These are phyloP conservation scores for Bacidia rubella DNA, from an alignment of 495 filamentous ascomycete genomes.

Conservation along the genomic window DNA sequence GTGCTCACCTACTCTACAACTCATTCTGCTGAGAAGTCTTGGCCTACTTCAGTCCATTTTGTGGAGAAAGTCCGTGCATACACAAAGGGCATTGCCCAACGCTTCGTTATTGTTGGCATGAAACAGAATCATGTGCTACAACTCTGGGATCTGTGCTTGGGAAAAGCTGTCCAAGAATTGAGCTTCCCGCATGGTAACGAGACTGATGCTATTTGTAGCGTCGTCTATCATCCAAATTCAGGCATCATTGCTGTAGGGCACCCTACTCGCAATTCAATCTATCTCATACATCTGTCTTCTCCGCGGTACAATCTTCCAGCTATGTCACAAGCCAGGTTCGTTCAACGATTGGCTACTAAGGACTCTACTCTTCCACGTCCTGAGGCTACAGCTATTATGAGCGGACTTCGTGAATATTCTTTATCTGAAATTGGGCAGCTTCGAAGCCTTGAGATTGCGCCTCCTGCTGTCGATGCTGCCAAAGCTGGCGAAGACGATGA, in stretches of 20 bases:
- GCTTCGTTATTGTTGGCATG: slow-evolving; percentile 93
- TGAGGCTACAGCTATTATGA: slow-evolving; percentile 91
- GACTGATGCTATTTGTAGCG: slow-evolving; percentile 90
- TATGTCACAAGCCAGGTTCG: slow-evolving; percentile 76
- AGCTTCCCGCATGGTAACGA: slow-evolving; percentile 94
- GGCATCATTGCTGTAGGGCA: slow-evolving; percentile 92
- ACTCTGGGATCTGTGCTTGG: slow-evolving; percentile 93
- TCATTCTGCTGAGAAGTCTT: slow-evolving; percentile 70
- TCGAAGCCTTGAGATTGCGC: slow-evolving; percentile 77
- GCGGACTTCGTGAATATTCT: slow-evolving; percentile 85
- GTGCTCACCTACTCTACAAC: slow-evolving; percentile 66
- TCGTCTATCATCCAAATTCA: slow-evolving; percentile 78
- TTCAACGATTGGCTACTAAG: slow-evolving; percentile 59
- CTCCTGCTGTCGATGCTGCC: slow-evolving; percentile 40
- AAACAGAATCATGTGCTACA: slow-evolving; percentile 99
- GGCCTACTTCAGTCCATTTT: slow-evolving; percentile 90
- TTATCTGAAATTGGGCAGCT: slow-evolving; percentile 78
- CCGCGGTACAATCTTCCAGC: slow-evolving; percentile 67
- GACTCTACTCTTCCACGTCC: slow-evolving; percentile 63
- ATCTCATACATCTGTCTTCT: slow-evolving; percentile 87
- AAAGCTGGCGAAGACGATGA: slow-evolving; percentile 37
- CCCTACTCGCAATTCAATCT: slow-evolving; percentile 92
- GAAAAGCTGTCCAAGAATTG: slow-evolving; percentile 90
- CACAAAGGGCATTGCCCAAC: slow-evolving; percentile 66
- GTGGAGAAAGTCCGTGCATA: slow-evolving; percentile 90